Evolutionary conservation across 2,329 filamentous ascomycete genomes (phyloP).

Genomic region (Cladophialophora carrionii): DNA sequence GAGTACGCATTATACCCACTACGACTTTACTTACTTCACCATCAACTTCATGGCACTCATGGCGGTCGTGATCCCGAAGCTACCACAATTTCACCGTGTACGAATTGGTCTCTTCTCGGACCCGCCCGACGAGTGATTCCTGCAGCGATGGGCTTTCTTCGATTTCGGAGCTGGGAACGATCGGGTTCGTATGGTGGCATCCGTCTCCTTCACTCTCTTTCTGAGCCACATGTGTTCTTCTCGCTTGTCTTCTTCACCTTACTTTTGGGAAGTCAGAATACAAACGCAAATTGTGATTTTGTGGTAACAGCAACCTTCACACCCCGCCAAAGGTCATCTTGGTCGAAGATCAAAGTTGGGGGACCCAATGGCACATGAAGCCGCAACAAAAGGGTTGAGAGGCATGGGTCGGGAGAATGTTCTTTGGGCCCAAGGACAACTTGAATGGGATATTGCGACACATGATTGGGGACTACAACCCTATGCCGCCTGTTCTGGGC

Average conservation of each 20-base stretch:
- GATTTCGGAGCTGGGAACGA: background rate
- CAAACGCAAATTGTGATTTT: slow-evolving; percentile 13
- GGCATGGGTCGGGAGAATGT: background rate
- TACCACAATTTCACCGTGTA: slow-evolving; percentile 82
- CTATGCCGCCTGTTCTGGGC: background rate
- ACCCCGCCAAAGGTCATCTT: background rate
- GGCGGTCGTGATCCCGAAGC: slow-evolving; percentile 91
- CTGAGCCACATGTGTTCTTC: slow-evolving; percentile 15
- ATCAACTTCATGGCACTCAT: slow-evolving; percentile 95
- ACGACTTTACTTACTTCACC: slow-evolving; percentile 93
- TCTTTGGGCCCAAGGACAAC: background rate
- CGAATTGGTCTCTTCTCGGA: slow-evolving; percentile 75
- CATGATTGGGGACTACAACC: background rate
- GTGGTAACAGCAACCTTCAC: slow-evolving; percentile 3
- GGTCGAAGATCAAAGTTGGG: background rate
- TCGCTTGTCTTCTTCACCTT: slow-evolving; percentile 14
- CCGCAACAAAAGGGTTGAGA: background rate
- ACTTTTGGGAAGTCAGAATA: slow-evolving; percentile 17
- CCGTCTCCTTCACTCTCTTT: slow-evolving; percentile 11
- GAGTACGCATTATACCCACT: slow-evolving; percentile 98
- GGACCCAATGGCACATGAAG: background rate
- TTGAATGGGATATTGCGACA: background rate
- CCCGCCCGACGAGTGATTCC: slow-evolving; percentile 60
- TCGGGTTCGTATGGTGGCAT: background rate
- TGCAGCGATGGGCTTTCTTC: slow-evolving; percentile 1